These are phyloP conservation scores for Acanthamoeba sp. DNA, from an alignment of 208 protist species.

Conservation along the genomic window DNA sequence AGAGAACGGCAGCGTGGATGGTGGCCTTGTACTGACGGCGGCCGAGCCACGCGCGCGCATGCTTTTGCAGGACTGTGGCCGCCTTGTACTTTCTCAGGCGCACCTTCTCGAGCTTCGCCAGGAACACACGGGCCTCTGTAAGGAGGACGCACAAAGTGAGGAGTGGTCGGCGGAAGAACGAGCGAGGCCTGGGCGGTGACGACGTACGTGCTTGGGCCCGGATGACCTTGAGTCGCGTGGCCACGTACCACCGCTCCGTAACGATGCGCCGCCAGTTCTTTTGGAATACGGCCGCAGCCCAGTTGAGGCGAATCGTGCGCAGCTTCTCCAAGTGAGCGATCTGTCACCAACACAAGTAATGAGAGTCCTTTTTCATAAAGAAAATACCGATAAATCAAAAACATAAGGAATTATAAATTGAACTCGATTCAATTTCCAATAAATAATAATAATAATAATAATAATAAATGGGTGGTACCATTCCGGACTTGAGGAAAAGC, in stretches of 20 bases:
- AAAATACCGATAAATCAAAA: too few species aligned
- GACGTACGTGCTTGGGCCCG: slow-evolving; percentile 20
- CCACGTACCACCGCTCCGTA: slow-evolving; percentile 44
- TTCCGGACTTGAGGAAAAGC: slow-evolving; percentile 67
- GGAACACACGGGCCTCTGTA: slow-evolving; percentile 10
- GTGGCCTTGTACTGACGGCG: slow-evolving; percentile 24
- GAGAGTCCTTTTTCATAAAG: too few species aligned
- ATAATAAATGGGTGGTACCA: too few species aligned
- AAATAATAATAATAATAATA: too few species aligned
- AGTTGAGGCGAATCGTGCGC: slow-evolving; percentile 44
- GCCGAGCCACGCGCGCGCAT: slow-evolving; percentile 21
- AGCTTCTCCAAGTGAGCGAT: slow-evolving; percentile 69
- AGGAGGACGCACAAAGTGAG: background rate
- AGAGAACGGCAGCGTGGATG: slow-evolving; percentile 43
- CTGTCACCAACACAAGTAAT: too few species aligned
- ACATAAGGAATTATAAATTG: too few species aligned
- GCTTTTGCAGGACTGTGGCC: slow-evolving; percentile 7
- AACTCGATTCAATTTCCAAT: too few species aligned
- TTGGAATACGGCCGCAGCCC: slow-evolving; percentile 58
- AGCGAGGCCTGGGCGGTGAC: background rate
- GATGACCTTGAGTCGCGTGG: slow-evolving; percentile 17
- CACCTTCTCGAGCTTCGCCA: slow-evolving; percentile 50
- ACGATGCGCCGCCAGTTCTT: slow-evolving; percentile 70
- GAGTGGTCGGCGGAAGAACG: background rate
- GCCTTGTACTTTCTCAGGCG: background rate